Conservation (phyloP, 768 basidiomycete genomes). For the Suillus clintonianus region DNA sequence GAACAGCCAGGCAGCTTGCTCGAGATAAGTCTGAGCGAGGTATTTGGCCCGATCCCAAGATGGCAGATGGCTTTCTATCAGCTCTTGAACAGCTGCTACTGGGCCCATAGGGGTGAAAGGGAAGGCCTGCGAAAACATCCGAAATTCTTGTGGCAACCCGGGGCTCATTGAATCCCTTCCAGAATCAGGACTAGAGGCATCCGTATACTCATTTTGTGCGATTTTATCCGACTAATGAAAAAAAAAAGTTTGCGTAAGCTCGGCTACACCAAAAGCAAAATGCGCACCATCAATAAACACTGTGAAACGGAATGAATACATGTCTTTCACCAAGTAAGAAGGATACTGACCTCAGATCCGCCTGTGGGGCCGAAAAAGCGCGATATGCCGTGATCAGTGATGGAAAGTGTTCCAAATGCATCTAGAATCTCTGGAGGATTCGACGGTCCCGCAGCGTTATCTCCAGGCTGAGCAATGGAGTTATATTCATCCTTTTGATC, state of each 20-base stretch:
- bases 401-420: constrained; percentile 60
- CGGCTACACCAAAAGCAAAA: constrained; percentile 3
- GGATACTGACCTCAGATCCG: constrained; percentile 59
- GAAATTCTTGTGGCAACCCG: constrained; percentile 30
- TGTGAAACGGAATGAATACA: constrained; percentile 13
- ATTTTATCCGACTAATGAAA: constrained; percentile 26
- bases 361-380: constrained; percentile 69
- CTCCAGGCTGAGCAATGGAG: constrained; percentile 17
- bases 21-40: constrained; percentile 47
- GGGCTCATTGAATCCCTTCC: constrained; percentile 29
- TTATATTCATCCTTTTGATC: constrained; percentile 31
- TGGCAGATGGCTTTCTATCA: constrained; percentile 59
- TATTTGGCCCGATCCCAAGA: constrained; percentile 48
- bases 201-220: constrained; percentile 11
- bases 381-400: constrained; percentile 60
- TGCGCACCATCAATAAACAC: constrained; percentile 36
- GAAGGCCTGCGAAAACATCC: constrained; percentile 60
- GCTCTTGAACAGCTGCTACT: constrained; percentile 43
- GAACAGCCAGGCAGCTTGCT: constrained; percentile 55
- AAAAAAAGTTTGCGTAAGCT: constrained; percentile 11
- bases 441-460: constrained; percentile 16
- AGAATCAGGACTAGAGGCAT: constrained; percentile 27
- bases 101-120: constrained; percentile 65
- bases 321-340: constrained; percentile 4
- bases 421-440: constrained; percentile 50